A percentile compares a stretch with the other conserved stretches of the same genome.
Evolutionary conservation across 129 eudicot genomes (phyloP).

Genomic region (Centrapalus pauciflorus): DNA sequence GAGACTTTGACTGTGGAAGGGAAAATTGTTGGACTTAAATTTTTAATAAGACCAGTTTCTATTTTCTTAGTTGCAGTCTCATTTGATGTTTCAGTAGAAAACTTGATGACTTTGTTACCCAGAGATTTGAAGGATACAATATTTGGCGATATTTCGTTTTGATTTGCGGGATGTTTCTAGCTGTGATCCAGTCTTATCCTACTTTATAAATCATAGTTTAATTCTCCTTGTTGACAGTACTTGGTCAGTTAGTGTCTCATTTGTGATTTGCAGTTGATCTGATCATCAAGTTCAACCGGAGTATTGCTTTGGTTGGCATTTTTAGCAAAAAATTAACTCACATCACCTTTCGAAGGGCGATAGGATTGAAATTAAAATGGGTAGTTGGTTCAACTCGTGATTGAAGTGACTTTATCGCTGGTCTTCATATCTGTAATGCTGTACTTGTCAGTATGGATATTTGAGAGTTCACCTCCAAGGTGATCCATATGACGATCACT

Average conservation of each 20-base stretch:
- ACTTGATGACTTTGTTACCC: background rate
- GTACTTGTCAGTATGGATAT: background rate
- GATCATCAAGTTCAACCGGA: background rate
- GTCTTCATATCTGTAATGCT: background rate
- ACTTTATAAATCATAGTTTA: background rate
- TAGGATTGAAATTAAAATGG: background rate
- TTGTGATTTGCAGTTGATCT: background rate
- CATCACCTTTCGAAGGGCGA: background rate
- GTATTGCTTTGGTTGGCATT: background rate
- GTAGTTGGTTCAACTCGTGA: background rate
- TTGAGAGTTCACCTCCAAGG: background rate
- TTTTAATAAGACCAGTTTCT: too few species aligned
- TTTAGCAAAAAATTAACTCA: background rate
- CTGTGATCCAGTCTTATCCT: background rate
- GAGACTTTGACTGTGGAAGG: conserved; percentile 17
- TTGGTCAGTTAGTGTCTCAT: background rate
- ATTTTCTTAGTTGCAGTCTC: too few species aligned
- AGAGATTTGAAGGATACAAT: conserved; percentile 5
- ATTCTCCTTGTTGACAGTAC: conserved; percentile 2
- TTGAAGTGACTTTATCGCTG: background rate
- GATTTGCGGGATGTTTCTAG: background rate
- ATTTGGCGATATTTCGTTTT: background rate
- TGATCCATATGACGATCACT: background rate
- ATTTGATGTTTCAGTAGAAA: background rate
- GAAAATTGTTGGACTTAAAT: background rate